Evolutionary conservation across 108 stramenopile genomes (phyloP), one percentile per base, ranked within the genome.

Genomic region (Skeletonema potamos): DNA sequence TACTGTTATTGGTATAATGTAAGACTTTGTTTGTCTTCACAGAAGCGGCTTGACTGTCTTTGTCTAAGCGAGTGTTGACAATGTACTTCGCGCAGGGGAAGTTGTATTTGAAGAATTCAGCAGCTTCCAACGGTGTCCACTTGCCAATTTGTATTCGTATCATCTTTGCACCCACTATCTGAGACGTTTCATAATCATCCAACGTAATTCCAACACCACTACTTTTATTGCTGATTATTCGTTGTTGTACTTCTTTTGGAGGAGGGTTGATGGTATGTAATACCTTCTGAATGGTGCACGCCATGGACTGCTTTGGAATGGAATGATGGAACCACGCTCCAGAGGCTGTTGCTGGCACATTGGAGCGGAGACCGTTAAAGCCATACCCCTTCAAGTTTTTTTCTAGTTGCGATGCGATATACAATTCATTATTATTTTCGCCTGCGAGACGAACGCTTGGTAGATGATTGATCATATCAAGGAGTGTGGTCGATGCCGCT

Each of bases 141-240:
- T 33, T 22, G 36, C 44, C 36, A 7, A 20, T 33, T 20, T 61
- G 15, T 46, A 74, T 48, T 28, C 82, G 71, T 37, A 82, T 69
- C 28, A 76, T 73, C 43, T 82, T 82, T 65, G 77, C 66, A 24
- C 82, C 82, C 2, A 82, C 7, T 32, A 82, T 82, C 11, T 30
- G 54, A 20, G 41, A 27, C 17, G 27, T 18, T 12, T 72, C 72
- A 24, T 76, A 34, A 22, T 37, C 55, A 3, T 24, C 65, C 33
- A 66, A 17, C 9, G 26, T 20, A 41, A 41, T 41, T 41, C 20
- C 48, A 24, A 7, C 22, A 1, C 22, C 48, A 22, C 48, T 48
- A 3, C 43, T 44, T 27, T 22, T 2, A 15, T 32, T 30, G 15
- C 26, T 67, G 32, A 24, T 15, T 26, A 59, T 22, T 57, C 64